Evolutionary conservation across 1,284 basidiomycete species (phyloP).

Genomic region (Trametes pubescens): DNA sequence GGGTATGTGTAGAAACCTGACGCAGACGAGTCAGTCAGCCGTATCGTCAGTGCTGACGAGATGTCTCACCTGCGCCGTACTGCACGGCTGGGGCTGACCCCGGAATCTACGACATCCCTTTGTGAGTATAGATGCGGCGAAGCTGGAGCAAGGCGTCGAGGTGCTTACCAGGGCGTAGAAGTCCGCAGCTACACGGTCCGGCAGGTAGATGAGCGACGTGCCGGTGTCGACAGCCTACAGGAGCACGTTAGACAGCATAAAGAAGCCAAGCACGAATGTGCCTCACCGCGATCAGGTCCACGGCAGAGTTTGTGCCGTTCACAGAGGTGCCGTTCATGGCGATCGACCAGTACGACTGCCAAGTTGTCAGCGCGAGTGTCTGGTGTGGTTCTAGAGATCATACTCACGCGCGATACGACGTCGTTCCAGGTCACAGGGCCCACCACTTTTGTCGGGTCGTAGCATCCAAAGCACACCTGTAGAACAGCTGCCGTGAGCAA

Average conservation of each 20-base stretch:
- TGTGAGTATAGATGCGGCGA: not conserved
- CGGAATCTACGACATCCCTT: constrained; percentile 52
- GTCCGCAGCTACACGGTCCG: constrained; percentile 45
- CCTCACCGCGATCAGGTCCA: constrained; percentile 50
- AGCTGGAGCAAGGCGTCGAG: not conserved
- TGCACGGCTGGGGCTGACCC: constrained; percentile 50
- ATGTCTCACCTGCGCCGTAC: constrained; percentile 50
- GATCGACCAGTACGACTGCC: constrained; percentile 66
- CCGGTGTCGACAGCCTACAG: constrained; percentile 69
- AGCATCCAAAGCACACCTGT: constrained; percentile 68
- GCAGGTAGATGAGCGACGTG: constrained; percentile 65
- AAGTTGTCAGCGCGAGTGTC: not conserved
- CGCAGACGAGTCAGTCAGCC: not conserved
- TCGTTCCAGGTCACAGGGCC: constrained; percentile 60
- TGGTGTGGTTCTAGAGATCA: no score
- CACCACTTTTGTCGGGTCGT: constrained; percentile 57
- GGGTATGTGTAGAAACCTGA: constrained; percentile 61
- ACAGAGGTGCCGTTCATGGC: constrained; percentile 52
- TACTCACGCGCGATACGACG: constrained; percentile 55
- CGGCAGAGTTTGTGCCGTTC: constrained; percentile 36
- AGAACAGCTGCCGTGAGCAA: not conserved
- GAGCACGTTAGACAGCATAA: constrained; percentile 3
- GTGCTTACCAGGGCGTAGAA: constrained; percentile 53
- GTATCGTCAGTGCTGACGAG: not conserved
- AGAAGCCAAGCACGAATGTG: not conserved